Percentiles rank a stretch among this genome's conserved stretches.
Evolutionary conservation across 2,329 filamentous ascomycete genomes (phyloP).

Genomic region (Alternaria triticina): DNA sequence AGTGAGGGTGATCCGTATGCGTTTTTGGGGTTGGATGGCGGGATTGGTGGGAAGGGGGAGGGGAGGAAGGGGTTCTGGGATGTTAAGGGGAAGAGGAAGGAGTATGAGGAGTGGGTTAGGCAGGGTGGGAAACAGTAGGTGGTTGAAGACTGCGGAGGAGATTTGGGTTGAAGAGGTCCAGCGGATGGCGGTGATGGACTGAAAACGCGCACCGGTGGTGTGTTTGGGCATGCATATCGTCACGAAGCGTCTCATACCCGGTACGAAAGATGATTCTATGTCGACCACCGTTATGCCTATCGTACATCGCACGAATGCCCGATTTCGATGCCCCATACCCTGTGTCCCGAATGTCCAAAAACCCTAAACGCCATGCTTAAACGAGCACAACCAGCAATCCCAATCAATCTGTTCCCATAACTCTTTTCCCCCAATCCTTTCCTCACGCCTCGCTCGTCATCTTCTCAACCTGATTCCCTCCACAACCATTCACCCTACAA

Average conservation of each 20-base stretch:
- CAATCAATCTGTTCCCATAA: constrained; percentile 1
- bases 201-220: neutral
- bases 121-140: constrained; percentile 23
- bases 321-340: neutral
- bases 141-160: neutral
- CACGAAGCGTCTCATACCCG: neutral
- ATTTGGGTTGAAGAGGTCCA: neutral
- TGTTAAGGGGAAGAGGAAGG: constrained; percentile 81
- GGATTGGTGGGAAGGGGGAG: constrained; percentile 67
- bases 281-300: neutral
- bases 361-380: constrained; percentile 22
- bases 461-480: constrained; percentile 29
- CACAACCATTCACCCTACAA: constrained; percentile 35
- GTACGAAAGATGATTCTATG: neutral
- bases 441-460: constrained; percentile 35
- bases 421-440: neutral
- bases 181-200: neutral
- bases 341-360: neutral
- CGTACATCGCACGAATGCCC: neutral
- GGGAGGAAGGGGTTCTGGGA: constrained; percentile 85
- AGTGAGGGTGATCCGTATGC: constrained; percentile 77
- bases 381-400: constrained; percentile 1
- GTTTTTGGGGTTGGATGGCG: constrained; percentile 59
- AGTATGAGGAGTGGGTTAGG: constrained; percentile 78
- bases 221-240: neutral